Conservation (phyloP, 176 grass and related monocot species). For the Poa pratensis region DNA sequence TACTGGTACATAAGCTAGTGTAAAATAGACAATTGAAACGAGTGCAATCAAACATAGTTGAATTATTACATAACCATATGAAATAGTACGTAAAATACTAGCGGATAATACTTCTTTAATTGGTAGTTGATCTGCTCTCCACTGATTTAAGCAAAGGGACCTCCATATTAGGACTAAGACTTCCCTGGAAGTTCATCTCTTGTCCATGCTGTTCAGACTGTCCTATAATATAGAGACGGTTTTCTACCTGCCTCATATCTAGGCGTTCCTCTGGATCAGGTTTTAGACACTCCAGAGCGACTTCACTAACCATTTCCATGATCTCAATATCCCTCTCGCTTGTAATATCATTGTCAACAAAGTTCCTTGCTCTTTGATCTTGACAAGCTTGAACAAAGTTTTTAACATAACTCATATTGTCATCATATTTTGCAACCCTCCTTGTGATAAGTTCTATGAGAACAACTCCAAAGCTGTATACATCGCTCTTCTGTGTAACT, state of each 20-base stretch:
- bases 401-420: neutral
- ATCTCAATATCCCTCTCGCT: neutral
- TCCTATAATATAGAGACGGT: neutral
- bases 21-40: neutral
- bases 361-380: neutral
- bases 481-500: neutral
- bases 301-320: neutral
- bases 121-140: neutral
- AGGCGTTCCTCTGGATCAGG: neutral
- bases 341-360: neutral
- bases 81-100: no score
- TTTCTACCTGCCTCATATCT: neutral
- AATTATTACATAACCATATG: neutral
- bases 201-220: neutral
- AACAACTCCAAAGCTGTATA: neutral
- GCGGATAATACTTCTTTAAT: neutral
- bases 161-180: neutral
- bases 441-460: neutral
- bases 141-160: neutral
- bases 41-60: neutral
- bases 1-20: neutral
- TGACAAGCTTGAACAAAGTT: neutral
- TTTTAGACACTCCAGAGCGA: neutral
- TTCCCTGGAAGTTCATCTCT: neutral
- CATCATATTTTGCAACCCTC: neutral